Percentiles rank a stretch among this genome's conserved stretches.
phyloP scores from a whole-genome alignment of 495 filamentous ascomycete genomes.

The Collariella sp. region DNA sequence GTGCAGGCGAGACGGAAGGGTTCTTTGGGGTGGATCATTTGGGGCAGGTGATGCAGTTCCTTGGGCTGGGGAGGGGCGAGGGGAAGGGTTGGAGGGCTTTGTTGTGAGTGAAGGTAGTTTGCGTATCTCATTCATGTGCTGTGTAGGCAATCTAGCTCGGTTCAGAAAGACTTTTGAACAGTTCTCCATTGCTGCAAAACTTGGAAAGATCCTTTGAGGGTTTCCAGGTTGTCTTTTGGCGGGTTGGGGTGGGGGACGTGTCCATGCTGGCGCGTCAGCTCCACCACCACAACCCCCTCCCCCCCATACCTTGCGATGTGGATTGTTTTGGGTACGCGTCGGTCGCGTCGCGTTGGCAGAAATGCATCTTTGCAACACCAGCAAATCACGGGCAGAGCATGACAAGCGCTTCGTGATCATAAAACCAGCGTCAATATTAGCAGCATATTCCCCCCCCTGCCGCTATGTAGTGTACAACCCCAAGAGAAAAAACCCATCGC shows the following conservation, averaged over 20 bases:
- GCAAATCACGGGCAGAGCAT: not conserved
- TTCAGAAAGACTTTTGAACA: no score
- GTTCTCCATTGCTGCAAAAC: no score
- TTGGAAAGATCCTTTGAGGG: no score
- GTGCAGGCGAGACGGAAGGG: conserved; percentile 48
- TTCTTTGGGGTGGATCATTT: conserved; percentile 68
- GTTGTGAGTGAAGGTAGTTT: conserved; percentile 37
- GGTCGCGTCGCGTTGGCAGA: not conserved
- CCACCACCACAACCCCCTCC: not conserved
- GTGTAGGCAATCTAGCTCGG: no score
- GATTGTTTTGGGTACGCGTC: not conserved
- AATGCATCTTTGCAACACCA: not conserved
- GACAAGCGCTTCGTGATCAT: conserved; percentile 1
- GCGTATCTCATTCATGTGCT: no score
- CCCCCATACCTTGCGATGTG: not conserved
- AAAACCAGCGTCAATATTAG: conserved; percentile 10
- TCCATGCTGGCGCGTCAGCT: no score
- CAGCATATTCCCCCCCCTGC: conserved; percentile 8
- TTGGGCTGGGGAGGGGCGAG: conserved; percentile 44
- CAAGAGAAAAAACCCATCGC: conserved; percentile 23
- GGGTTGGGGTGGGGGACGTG: no score
- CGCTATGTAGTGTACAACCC: conserved; percentile 33
- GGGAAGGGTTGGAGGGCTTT: conserved; percentile 19
- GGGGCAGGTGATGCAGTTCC: conserved; percentile 52
- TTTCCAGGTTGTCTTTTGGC: no score